Evolutionary conservation across 2,329 filamentous ascomycete genomes (phyloP), one percentile per base, ranked within the genome.

Genomic region (Cercospora citrullina): DNA sequence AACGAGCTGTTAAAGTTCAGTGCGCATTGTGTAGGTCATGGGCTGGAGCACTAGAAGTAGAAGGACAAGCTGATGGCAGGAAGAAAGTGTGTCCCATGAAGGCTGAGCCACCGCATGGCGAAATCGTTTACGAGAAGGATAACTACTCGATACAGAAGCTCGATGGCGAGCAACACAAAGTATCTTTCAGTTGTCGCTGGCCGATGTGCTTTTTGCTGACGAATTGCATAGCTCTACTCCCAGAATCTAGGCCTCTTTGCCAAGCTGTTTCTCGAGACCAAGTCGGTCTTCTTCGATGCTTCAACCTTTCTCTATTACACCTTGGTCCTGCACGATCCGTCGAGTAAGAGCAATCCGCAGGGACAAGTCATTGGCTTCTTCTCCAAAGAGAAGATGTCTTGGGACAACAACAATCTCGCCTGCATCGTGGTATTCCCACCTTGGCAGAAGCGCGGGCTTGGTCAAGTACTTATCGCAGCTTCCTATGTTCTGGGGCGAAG

Each of bases 231-330:
- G 78, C 86, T 97, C 31, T 98, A 96, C 79, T 94, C 93, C 73
- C 95, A 98, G 80, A 97, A 97, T 75, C 86, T 99, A 12, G 97
- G 92, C 9, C 89, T 99, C 57, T 97, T 98, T 79, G 94, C 93
- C 30, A 99, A 98, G 80, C 88, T 99, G 55, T 99, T 98, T 80
- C 90, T 99, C 72, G 94, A 98, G 80, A 97, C 96, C 77, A 99
- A 99, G 78, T 97, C 93, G 7, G 94, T 99, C 73, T 98, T 97
- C 81, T 99, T 97, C 83, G 95, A 99, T 77, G 94, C 97, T 57
- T 89, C 89, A 4, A 92, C 91, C 62, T 99, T 99, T 81, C 89
- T 96, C 73, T 99, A 97, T 84, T 98, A 96, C 79, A 87, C 96
- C 4, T 88, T 98, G 63, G 91, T 95, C 55, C 91, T 94, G 76